phyloP scores from a whole-genome alignment of 306 rosid species.

The Begonia peltatifolia region DNA sequence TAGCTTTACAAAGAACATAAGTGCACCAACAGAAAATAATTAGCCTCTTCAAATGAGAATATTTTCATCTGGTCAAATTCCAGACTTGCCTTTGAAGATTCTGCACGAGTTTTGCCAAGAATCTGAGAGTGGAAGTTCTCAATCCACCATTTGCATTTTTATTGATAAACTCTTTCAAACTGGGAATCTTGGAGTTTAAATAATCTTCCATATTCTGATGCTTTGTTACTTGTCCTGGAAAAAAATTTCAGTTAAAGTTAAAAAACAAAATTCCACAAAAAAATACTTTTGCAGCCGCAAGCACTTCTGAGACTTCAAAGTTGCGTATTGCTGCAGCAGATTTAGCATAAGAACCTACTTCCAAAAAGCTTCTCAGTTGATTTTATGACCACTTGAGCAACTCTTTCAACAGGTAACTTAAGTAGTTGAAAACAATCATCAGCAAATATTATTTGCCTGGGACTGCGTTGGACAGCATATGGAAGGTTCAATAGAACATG shows the following conservation, averaged over 20 bases:
- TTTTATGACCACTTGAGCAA: conserved; percentile 67
- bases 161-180: conserved; percentile 40
- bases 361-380: conserved; percentile 79
- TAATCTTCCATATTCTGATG: conserved; percentile 63
- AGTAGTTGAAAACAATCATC: conserved; percentile 74
- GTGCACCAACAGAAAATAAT: no score
- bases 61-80: conserved; percentile 7
- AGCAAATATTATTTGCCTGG: not conserved
- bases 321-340: conserved; percentile 8
- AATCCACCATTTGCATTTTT: conserved; percentile 52
- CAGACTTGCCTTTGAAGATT: conserved; percentile 58
- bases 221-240: conserved; percentile 75
- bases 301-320: not conserved
- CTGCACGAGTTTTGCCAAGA: conserved; percentile 50
- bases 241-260: conserved; percentile 10
- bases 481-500: conserved; percentile 15
- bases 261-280: not conserved
- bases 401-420: conserved; percentile 59
- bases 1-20: no score
- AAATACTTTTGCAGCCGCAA: no score
- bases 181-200: conserved; percentile 60
- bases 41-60: not conserved
- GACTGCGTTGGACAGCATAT: not conserved
- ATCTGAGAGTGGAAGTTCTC: conserved; percentile 35
- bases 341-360: conserved; percentile 43